A percentile compares a stretch with the other conserved stretches of the same genome.
Conservation (phyloP, 179 eudicot species). For the Beta lomatogona region DNA sequence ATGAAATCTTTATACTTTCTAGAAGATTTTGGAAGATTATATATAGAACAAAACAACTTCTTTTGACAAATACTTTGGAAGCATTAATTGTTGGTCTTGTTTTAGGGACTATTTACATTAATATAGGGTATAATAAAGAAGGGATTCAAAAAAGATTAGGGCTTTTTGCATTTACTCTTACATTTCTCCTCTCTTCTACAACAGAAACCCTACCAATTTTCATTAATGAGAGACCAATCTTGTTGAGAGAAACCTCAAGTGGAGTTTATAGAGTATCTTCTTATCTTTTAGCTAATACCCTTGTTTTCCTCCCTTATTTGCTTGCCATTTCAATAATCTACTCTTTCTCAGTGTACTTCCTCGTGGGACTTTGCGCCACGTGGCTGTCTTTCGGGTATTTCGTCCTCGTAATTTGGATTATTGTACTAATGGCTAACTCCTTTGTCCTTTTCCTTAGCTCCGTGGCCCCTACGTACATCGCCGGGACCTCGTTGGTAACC, state of each 20-base stretch:
- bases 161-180: constrained; percentile 88
- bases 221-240: constrained; percentile 81
- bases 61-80: constrained; percentile 73
- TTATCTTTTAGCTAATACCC: constrained; percentile 74
- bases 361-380: constrained; percentile 74
- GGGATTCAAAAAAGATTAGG: constrained; percentile 89
- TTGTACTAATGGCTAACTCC: constrained; percentile 81
- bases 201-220: constrained; percentile 93
- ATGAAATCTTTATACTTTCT: constrained; percentile 65
- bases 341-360: constrained; percentile 72
- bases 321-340: constrained; percentile 61
- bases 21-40: constrained; percentile 76
- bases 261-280: constrained; percentile 89
- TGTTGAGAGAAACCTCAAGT: constrained; percentile 82
- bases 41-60: constrained; percentile 81
- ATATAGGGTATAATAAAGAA: constrained; percentile 66
- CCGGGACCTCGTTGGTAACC: constrained; percentile 81
- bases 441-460: constrained; percentile 87
- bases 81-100: constrained; percentile 83
- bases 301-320: constrained; percentile 81
- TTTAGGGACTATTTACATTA: constrained; percentile 85
- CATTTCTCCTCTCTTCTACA: constrained; percentile 88
- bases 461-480: constrained; percentile 79
- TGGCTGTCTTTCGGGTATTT: constrained; percentile 80
- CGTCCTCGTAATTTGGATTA: constrained; percentile 74